Evolutionary conservation across 768 basidiomycete genomes (phyloP).

Genomic region (Boletus sensibilis): DNA sequence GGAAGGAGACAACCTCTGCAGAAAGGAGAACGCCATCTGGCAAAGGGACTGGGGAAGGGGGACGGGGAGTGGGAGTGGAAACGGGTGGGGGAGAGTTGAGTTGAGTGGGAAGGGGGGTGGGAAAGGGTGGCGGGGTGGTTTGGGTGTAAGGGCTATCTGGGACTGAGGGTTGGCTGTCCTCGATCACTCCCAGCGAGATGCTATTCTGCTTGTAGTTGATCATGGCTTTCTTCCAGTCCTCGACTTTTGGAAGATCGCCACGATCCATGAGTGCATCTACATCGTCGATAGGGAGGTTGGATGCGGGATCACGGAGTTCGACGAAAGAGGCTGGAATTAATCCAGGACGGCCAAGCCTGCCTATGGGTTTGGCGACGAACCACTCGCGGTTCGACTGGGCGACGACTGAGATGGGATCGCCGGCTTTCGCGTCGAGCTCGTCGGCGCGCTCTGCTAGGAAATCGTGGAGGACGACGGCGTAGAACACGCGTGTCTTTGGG

Average conservation of each 20-base stretch:
- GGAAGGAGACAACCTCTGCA: conserved; percentile 94
- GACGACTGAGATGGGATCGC: conserved; percentile 94
- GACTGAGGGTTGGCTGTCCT: conserved; percentile 49
- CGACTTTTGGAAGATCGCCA: conserved; percentile 91
- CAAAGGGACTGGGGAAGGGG: conserved; percentile 48
- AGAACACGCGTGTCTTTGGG: conserved; percentile 65
- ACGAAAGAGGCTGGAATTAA: conserved; percentile 97
- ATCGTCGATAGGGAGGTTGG: conserved; percentile 76
- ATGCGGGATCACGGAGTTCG: conserved; percentile 90
- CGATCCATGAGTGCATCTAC: conserved; percentile 77
- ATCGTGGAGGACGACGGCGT: conserved; percentile 94
- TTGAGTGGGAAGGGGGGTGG: conserved; percentile 8
- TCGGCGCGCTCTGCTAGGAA: conserved; percentile 94
- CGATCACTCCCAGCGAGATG: conserved; percentile 91
- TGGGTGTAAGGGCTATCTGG: conserved; percentile 43
- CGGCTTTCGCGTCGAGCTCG: conserved; percentile 91
- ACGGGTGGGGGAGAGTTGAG: conserved; percentile 7
- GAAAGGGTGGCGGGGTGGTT: conserved; percentile 14
- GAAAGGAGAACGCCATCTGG: conserved; percentile 83
- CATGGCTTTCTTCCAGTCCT: conserved; percentile 98
- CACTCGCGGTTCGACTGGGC: conserved; percentile 99
- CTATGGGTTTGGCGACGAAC: conserved; percentile 99
- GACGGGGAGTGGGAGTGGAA: conserved; percentile 25
- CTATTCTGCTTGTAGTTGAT: conserved; percentile 94
- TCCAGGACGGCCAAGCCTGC: conserved; percentile 90